Evolutionary conservation across 2,329 filamentous ascomycete species (phyloP).

Genomic region (Aureobasidium sp.): DNA sequence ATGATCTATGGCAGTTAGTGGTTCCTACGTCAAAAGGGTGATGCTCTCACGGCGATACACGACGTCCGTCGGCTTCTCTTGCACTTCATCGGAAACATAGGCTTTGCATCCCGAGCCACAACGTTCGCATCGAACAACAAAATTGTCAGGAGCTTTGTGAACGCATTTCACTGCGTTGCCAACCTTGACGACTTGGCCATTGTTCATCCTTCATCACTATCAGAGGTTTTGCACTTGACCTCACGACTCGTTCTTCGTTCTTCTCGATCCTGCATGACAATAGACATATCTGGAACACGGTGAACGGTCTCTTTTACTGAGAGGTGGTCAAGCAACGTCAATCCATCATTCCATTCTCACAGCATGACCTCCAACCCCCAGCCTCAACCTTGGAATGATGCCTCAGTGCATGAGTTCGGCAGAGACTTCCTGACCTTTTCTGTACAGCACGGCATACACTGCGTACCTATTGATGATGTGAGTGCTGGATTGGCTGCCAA

Average conservation of each 20-base stretch:
- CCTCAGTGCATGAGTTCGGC: constrained; percentile 15
- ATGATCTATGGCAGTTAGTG: not conserved
- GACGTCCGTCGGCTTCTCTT: not conserved
- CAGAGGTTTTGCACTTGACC: not conserved
- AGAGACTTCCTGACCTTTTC: constrained; percentile 19
- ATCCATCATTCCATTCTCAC: not conserved
- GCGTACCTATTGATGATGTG: constrained; percentile 28
- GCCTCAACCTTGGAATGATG: constrained; percentile 22
- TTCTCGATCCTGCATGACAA: not conserved
- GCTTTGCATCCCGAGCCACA: not conserved
- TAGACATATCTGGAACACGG: not conserved
- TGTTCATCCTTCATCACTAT: not conserved
- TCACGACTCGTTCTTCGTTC: not conserved
- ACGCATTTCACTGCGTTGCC: not conserved
- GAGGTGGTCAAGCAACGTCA: not conserved
- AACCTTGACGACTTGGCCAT: not conserved
- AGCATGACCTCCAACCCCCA: not conserved
- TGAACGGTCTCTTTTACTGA: not conserved
- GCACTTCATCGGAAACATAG: not conserved
- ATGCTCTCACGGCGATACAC: not conserved
- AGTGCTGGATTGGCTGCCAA: constrained; percentile 7
- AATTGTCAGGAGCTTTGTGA: not conserved
- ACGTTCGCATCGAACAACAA: not conserved
- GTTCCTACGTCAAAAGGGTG: not conserved
- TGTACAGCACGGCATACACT: constrained; percentile 20